Conservation (phyloP, 1,284 basidiomycete species). For the Ceratobasidium sp. region DNA sequence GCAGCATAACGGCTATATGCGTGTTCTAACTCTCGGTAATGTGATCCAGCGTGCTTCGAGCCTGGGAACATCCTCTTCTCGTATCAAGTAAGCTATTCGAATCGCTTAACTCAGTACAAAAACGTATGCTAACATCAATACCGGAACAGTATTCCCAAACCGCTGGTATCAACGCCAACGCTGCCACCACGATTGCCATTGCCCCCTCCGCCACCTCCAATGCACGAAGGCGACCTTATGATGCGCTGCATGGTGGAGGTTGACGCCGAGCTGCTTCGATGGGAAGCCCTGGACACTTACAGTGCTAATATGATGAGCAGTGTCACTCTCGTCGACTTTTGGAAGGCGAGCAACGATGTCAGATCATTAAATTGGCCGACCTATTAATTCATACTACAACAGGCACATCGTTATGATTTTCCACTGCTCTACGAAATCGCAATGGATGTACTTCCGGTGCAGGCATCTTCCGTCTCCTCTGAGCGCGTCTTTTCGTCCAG, state of each 20-base stretch:
- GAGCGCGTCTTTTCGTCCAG: slow-evolving; percentile 33
- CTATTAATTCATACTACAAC: neutral
- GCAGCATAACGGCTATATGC: slow-evolving; percentile 20
- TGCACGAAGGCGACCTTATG: neutral
- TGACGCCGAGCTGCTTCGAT: slow-evolving; percentile 32
- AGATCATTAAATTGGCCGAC: too few species aligned
- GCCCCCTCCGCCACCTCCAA: neutral
- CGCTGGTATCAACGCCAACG: neutral
- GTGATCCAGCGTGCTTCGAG: neutral
- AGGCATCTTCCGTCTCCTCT: slow-evolving; percentile 31
- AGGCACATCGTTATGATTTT: slow-evolving; percentile 24
- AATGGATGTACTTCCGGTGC: slow-evolving; percentile 19
- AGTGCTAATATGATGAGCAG: slow-evolving; percentile 1
- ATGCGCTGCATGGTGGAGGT: slow-evolving; percentile 5
- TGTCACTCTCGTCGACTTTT: slow-evolving; percentile 22
- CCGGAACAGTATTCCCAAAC: neutral
- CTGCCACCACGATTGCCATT: neutral
- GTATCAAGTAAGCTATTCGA: neutral
- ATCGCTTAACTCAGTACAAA: neutral
- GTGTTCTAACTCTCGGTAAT: neutral
- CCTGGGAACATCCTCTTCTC: neutral
- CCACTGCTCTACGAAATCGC: slow-evolving; percentile 25
- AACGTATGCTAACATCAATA: neutral
- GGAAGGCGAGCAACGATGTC: slow-evolving; percentile 9
- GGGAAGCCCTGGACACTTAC: neutral